A percentile compares a stretch with the other conserved stretches of the same genome.
Evolutionary conservation across 768 basidiomycete species (phyloP).

Genomic region (Lanmaoa rubissima): DNA sequence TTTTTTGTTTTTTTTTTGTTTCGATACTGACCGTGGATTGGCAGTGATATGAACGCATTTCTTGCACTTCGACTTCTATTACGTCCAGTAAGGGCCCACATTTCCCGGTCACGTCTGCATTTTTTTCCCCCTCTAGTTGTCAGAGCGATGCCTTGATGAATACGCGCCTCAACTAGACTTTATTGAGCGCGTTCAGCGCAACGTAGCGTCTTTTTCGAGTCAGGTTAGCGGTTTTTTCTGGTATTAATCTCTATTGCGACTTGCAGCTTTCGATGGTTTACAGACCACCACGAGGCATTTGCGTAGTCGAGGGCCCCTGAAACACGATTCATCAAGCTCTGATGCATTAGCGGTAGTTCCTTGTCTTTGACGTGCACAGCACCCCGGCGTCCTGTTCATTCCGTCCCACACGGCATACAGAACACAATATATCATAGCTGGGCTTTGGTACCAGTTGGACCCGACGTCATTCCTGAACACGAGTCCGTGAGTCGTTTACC

Average conservation of each 20-base stretch:
- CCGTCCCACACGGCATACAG: background rate
- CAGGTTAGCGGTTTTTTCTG: background rate
- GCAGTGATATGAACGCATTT: too few relatives aligned
- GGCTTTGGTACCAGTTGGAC: background rate
- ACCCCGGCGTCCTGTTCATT: background rate
- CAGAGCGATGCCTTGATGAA: background rate
- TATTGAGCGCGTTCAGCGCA: background rate
- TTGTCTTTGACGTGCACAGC: background rate
- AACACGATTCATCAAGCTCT: background rate
- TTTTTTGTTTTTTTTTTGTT: background rate
- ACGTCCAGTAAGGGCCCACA: background rate
- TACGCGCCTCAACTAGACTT: background rate
- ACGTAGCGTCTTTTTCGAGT: background rate
- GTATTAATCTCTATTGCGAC: background rate
- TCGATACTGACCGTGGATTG: background rate
- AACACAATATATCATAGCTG: background rate
- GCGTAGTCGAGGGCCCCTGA: background rate
- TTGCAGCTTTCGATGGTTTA: background rate
- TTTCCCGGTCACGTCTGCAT: background rate
- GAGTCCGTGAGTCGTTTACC: background rate
- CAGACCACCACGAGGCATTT: background rate
- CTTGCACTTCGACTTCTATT: background rate
- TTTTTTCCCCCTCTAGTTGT: background rate
- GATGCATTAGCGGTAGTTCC: background rate
- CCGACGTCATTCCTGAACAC: background rate